Conservation (phyloP, 1,284 basidiomycete genomes). For the Ganoderma sinense region DNA sequence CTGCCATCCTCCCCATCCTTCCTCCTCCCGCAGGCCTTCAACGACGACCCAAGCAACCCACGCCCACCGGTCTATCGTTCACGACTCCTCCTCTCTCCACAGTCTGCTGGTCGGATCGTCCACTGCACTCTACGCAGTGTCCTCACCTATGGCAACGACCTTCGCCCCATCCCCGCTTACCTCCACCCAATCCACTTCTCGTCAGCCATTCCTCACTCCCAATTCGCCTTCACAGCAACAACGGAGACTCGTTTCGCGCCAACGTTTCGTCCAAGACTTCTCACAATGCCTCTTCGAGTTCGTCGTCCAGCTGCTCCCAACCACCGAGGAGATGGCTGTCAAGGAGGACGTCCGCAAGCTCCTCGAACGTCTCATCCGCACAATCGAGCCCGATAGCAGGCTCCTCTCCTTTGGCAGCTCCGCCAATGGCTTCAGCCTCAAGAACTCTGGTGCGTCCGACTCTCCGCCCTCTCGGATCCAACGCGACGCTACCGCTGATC, state of each 20-base stretch:
- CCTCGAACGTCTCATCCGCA: conserved; percentile 93
- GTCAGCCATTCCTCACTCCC: conserved; percentile 36
- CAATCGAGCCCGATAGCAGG: conserved; percentile 91
- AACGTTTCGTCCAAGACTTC: conserved; percentile 72
- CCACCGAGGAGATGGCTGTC: conserved; percentile 87
- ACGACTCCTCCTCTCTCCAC: conserved; percentile 12
- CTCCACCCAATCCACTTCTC: conserved; percentile 28
- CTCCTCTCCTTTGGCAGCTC: conserved; percentile 95
- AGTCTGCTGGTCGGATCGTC: conserved; percentile 33
- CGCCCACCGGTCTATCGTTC: conserved; percentile 4
- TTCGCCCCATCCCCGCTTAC: conserved; percentile 30
- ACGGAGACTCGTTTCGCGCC: conserved; percentile 52
- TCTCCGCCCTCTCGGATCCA: neutral
- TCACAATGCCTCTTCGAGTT: conserved; percentile 82
- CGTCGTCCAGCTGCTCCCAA: conserved; percentile 90
- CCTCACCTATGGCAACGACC: conserved; percentile 34
- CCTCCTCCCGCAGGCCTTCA: conserved; percentile 12
- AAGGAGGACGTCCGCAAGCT: conserved; percentile 97
- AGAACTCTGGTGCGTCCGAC: conserved; percentile 83
- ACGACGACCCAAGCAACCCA: conserved; percentile 11
- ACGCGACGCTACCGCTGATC: conserved; percentile 19
- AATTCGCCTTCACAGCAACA: conserved; percentile 38
- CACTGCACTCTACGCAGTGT: conserved; percentile 22
- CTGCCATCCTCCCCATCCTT: conserved; percentile 1
- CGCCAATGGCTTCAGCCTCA: conserved; percentile 92